Conservation (phyloP, 345 rosid genomes). For the Acer yangbiense region DNA sequence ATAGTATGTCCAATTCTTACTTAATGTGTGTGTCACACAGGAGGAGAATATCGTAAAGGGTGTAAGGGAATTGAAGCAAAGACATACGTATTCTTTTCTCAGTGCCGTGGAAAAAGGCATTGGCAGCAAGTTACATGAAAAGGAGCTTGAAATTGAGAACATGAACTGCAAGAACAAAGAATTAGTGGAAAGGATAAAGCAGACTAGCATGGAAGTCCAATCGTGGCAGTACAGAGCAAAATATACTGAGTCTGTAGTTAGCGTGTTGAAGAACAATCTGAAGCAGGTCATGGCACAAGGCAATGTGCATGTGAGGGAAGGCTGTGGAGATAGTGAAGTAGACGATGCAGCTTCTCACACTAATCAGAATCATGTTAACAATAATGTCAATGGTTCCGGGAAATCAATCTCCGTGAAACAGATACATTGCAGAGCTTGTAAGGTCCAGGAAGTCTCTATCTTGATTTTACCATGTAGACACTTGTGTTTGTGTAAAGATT, state of each 20-base stretch:
- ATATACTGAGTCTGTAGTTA: slow-evolving; percentile 69
- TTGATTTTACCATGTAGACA: slow-evolving; percentile 71
- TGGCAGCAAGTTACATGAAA: slow-evolving; percentile 57
- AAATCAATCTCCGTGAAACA: slow-evolving; percentile 26
- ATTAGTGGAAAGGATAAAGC: slow-evolving; percentile 62
- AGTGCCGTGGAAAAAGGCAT: slow-evolving; percentile 57
- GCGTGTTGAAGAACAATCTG: slow-evolving; percentile 57
- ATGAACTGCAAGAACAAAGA: slow-evolving; percentile 66
- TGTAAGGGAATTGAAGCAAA: slow-evolving; percentile 52
- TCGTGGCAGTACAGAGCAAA: slow-evolving; percentile 72
- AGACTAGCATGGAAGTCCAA: slow-evolving; percentile 53
- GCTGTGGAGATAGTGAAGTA: slow-evolving; percentile 72
- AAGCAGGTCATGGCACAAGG: slow-evolving; percentile 64
- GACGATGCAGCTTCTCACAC: slow-evolving; percentile 63
- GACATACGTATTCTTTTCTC: slow-evolving; percentile 56
- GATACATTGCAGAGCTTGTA: slow-evolving; percentile 57
- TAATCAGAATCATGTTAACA: slow-evolving; percentile 29
- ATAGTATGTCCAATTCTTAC: neutral
- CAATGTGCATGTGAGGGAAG: slow-evolving; percentile 56
- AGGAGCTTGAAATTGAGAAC: slow-evolving; percentile 58
- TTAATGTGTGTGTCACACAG: slow-evolving; percentile 34
- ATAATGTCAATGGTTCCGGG: slow-evolving; percentile 29
- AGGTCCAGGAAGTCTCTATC: slow-evolving; percentile 50
- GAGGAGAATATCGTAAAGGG: slow-evolving; percentile 63
- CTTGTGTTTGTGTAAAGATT: slow-evolving; percentile 72